phyloP scores from a whole-genome alignment of 345 rosid genomes.

The Raphanus sativus region DNA sequence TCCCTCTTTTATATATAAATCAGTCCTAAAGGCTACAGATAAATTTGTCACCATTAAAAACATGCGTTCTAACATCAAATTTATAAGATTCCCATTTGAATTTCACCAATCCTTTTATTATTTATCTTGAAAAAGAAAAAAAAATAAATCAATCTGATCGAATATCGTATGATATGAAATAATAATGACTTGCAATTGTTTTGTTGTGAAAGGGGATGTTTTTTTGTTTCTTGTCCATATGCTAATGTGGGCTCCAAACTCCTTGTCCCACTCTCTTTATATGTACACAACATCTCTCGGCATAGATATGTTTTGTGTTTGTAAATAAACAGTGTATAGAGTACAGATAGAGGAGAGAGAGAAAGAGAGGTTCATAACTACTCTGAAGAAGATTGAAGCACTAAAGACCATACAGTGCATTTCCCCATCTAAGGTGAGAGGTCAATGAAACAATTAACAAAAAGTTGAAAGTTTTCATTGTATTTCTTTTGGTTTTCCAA shows the following conservation, averaged over 20 bases:
- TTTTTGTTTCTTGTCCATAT: slow-evolving; percentile 42
- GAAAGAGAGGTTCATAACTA: slow-evolving; percentile 34
- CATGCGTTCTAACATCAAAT: slow-evolving; percentile 17
- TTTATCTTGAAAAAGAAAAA: not conserved
- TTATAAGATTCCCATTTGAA: slow-evolving; percentile 23
- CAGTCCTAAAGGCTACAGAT: slow-evolving; percentile 28
- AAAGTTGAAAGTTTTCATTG: slow-evolving; percentile 32
- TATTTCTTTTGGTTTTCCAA: slow-evolving; percentile 3
- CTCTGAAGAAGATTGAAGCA: slow-evolving; percentile 38
- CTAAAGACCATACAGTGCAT: slow-evolving; percentile 40
- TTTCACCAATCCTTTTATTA: slow-evolving; percentile 17
- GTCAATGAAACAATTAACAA: slow-evolving; percentile 42
- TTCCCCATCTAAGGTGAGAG: slow-evolving; percentile 37
- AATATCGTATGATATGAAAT: slow-evolving; percentile 36
- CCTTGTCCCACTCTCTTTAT: slow-evolving; percentile 39
- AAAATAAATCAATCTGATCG: slow-evolving; percentile 13
- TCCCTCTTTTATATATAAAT: slow-evolving; percentile 9
- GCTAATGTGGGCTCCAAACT: slow-evolving; percentile 40
- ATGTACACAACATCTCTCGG: slow-evolving; percentile 24
- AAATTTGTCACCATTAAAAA: slow-evolving; percentile 31
- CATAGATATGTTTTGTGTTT: slow-evolving; percentile 26
- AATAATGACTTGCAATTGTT: slow-evolving; percentile 38
- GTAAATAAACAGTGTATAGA: slow-evolving; percentile 38
- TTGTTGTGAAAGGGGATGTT: slow-evolving; percentile 42
- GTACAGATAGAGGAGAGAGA: slow-evolving; percentile 34